Percentiles rank a stretch among this genome's conserved stretches.
Conservation (phyloP, 257 asterid species). For the Galeopsis tetrahit region DNA sequence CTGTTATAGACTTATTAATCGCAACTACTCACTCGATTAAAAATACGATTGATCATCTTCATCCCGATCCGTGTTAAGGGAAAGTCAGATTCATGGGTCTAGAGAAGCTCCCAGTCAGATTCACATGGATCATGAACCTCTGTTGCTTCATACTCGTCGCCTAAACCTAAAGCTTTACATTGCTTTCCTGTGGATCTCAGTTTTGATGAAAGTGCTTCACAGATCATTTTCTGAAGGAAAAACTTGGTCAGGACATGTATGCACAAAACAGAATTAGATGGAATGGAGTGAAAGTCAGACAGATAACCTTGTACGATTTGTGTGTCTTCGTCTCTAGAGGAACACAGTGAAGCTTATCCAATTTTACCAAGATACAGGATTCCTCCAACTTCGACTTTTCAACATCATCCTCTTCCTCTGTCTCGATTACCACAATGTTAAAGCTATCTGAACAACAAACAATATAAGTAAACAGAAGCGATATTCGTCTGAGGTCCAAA, state of each 20-base stretch:
- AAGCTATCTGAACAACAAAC: slow-evolving; percentile 39
- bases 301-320: slow-evolving; percentile 71
- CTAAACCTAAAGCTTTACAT: slow-evolving; percentile 9
- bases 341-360: slow-evolving; percentile 37
- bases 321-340: slow-evolving; percentile 42
- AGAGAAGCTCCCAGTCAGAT: slow-evolving; percentile 56
- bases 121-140: slow-evolving; percentile 30
- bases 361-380: slow-evolving; percentile 69
- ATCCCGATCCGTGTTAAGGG: not conserved
- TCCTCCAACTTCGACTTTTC: slow-evolving; percentile 55
- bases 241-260: slow-evolving; percentile 2
- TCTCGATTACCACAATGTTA: slow-evolving; percentile 40
- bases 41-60: not conserved
- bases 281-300: slow-evolving; percentile 15
- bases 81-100: slow-evolving; percentile 14
- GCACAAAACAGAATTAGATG: not conserved
- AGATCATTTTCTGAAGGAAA: slow-evolving; percentile 58
- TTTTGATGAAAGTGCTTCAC: slow-evolving; percentile 55
- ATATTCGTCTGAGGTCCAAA: not conserved
- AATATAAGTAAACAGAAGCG: not conserved
- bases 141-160: slow-evolving; percentile 8
- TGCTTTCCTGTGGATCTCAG: slow-evolving; percentile 49
- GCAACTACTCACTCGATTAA: not conserved
- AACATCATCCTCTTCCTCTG: slow-evolving; percentile 34
- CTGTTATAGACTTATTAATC: slow-evolving; percentile 4